phyloP scores from a whole-genome alignment of 2,329 filamentous ascomycete genomes.

The Helotiales sp. region DNA sequence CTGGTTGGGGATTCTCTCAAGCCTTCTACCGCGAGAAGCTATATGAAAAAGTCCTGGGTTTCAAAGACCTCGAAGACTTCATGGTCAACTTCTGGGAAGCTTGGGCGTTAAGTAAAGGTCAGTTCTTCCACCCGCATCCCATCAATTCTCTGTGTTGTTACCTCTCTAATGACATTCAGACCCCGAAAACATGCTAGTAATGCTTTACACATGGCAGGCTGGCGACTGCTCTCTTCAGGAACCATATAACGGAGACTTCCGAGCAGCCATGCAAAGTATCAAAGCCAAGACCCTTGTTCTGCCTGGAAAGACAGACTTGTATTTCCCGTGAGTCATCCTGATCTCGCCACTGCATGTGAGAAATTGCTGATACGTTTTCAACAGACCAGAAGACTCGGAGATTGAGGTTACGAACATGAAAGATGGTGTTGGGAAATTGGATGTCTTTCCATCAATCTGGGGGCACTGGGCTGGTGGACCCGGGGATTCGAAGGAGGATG shows the following conservation, averaged over 20 bases:
- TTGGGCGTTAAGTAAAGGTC: conserved; percentile 69
- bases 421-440: conserved; percentile 55
- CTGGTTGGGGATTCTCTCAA: conserved; percentile 80
- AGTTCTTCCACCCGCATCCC: too few relatives aligned
- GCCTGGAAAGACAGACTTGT: conserved; percentile 72
- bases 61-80: conserved; percentile 70
- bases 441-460: conserved; percentile 62
- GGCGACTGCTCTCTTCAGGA: conserved; percentile 69
- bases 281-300: conserved; percentile 72
- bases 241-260: conserved; percentile 67
- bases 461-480: conserved; percentile 69
- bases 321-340: conserved; percentile 65
- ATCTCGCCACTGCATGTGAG: background rate
- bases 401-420: conserved; percentile 68
- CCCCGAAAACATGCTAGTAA: conserved; percentile 71
- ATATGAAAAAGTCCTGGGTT: conserved; percentile 65
- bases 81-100: conserved; percentile 74
- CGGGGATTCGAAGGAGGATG: conserved; percentile 68
- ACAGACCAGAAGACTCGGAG: conserved; percentile 71
- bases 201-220: conserved; percentile 78
- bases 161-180: conserved; percentile 42
- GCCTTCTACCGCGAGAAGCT: conserved; percentile 73
- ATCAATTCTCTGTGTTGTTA: too few relatives aligned
- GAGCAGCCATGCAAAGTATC: conserved; percentile 65
- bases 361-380: background rate